Evolutionary conservation across 1,284 basidiomycete genomes (phyloP).

Genomic region (Caloboletus firmus): DNA sequence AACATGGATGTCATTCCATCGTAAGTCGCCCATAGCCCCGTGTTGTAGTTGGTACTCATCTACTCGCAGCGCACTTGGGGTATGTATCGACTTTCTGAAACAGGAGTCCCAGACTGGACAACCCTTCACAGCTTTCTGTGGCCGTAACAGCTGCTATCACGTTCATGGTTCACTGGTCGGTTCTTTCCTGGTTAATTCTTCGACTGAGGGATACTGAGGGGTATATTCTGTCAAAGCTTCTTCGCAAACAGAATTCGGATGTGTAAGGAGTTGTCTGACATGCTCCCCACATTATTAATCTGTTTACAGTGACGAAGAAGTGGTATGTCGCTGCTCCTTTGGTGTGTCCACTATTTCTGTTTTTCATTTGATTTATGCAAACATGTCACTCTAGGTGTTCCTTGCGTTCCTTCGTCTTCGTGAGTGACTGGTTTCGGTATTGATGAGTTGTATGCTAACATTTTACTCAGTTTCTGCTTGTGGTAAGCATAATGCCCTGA

Average conservation of each 20-base stretch:
- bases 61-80: slow-evolving; percentile 25
- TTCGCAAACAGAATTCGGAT: slow-evolving; percentile 36
- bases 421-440: slow-evolving; percentile 17
- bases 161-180: slow-evolving; percentile 35
- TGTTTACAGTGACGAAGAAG: slow-evolving; percentile 31
- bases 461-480: slow-evolving; percentile 29
- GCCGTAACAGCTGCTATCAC: slow-evolving; percentile 32
- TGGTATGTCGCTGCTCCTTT: slow-evolving; percentile 35
- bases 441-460: not conserved
- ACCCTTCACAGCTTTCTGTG: slow-evolving; percentile 28
- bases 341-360: slow-evolving; percentile 13
- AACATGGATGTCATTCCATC: slow-evolving; percentile 32
- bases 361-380: not conserved
- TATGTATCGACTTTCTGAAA: slow-evolving; percentile 3
- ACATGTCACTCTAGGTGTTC: slow-evolving; percentile 17
- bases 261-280: slow-evolving; percentile 16
- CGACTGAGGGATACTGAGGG: not conserved
- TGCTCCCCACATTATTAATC: slow-evolving; percentile 5
- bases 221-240: slow-evolving; percentile 18
- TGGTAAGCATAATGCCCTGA: slow-evolving; percentile 14
- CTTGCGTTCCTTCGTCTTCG: slow-evolving; percentile 36
- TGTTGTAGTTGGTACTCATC: slow-evolving; percentile 1
- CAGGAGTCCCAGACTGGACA: not conserved
- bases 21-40: slow-evolving; percentile 9
- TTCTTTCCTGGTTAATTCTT: not conserved